phyloP scores from a whole-genome alignment of 164 flowering plant species.

The Warburgia ugandensis region DNA sequence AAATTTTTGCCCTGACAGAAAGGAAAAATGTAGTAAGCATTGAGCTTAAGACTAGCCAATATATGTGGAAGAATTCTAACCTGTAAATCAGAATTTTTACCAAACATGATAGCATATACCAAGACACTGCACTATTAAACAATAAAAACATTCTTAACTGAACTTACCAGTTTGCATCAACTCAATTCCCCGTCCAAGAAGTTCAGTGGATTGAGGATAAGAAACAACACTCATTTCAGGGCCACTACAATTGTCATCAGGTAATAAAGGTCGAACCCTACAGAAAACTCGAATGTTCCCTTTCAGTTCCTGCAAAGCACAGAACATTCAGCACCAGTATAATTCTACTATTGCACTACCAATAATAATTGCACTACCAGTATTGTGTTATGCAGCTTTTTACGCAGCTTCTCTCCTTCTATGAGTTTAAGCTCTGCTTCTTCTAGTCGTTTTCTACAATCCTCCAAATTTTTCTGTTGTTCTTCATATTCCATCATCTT shows the following conservation, averaged over 20 bases:
- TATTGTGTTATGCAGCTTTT: slow-evolving; percentile 85
- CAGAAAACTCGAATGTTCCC: slow-evolving; percentile 98
- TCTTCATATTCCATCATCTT: slow-evolving; percentile 52
- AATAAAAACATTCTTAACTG: background rate
- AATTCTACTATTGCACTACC: background rate
- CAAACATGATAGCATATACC: too few relatives aligned
- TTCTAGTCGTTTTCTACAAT: slow-evolving; percentile 48
- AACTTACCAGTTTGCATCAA: slow-evolving; percentile 63
- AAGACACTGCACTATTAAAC: background rate
- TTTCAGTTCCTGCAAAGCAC: slow-evolving; percentile 71
- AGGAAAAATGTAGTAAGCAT: background rate
- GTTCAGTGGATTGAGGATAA: slow-evolving; percentile 68
- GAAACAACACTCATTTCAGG: slow-evolving; percentile 44
- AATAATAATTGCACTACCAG: slow-evolving; percentile 34
- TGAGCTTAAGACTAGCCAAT: background rate
- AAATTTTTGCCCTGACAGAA: slow-evolving; percentile 70
- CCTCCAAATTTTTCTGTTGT: slow-evolving; percentile 39
- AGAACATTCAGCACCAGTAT: slow-evolving; percentile 4
- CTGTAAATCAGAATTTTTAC: too few relatives aligned
- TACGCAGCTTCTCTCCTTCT: slow-evolving; percentile 82
- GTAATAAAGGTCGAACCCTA: slow-evolving; percentile 80
- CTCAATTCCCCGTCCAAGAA: slow-evolving; percentile 74
- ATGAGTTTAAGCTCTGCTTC: slow-evolving; percentile 68
- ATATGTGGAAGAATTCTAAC: too few relatives aligned
- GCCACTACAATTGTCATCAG: slow-evolving; percentile 51